Evolutionary conservation across 2,329 filamentous ascomycete genomes (phyloP).

Genomic region (Fusarium sp.): DNA sequence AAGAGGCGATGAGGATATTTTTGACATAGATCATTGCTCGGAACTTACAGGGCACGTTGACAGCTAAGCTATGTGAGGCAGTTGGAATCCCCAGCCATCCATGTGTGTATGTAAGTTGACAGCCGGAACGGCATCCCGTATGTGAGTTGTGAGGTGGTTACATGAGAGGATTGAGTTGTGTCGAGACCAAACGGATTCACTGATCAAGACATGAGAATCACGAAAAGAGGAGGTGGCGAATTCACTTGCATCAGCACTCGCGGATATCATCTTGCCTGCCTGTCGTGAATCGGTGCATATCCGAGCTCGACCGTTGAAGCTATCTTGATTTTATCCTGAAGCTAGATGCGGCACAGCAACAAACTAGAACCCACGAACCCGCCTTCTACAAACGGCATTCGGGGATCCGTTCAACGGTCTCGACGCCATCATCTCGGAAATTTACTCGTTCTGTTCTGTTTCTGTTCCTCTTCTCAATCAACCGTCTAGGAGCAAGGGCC

Average conservation of each 20-base stretch:
- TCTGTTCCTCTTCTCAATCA: not conserved
- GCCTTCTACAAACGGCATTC: not conserved
- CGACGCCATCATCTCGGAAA: not conserved
- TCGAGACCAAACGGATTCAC: not conserved
- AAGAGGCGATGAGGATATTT: conserved; percentile 13
- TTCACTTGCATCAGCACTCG: not conserved
- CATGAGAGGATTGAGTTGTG: not conserved
- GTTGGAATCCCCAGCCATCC: not conserved
- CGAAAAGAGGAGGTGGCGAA: conserved; percentile 28
- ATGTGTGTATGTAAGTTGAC: not conserved
- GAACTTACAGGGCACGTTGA: not conserved
- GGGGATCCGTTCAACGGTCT: not conserved
- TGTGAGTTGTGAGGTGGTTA: not conserved
- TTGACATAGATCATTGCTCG: not conserved
- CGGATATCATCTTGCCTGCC: not conserved
- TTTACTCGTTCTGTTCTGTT: not conserved
- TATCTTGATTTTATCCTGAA: conserved; percentile 21
- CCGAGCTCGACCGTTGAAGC: conserved; percentile 3
- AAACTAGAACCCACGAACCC: not conserved
- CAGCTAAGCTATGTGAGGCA: not conserved
- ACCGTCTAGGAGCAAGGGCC: not conserved
- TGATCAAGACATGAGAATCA: conserved; percentile 13
- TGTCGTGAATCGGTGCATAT: not conserved
- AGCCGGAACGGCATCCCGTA: not conserved
- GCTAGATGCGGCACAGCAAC: conserved; percentile 16